Conservation (phyloP, 345 rosid genomes). For the Murraya paniculata region DNA sequence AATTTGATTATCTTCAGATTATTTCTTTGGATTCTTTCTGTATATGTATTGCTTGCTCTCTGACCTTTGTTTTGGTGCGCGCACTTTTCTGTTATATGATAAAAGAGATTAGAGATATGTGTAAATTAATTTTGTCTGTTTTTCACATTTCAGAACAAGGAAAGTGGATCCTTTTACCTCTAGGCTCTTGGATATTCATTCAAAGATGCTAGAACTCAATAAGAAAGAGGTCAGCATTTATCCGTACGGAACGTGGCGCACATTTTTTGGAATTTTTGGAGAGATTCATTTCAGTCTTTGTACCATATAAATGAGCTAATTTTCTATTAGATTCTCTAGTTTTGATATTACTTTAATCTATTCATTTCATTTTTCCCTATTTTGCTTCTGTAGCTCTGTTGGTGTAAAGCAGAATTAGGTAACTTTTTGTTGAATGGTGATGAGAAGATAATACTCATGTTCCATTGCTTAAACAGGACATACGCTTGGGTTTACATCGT, state of each 20-base stretch:
- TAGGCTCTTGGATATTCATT: conserved; percentile 89
- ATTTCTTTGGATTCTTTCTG: background rate
- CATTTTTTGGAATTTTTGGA: background rate
- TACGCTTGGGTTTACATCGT: conserved; percentile 90
- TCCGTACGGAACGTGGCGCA: background rate
- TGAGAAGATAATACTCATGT: conserved; percentile 15
- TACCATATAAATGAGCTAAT: background rate
- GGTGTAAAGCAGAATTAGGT: conserved; percentile 2
- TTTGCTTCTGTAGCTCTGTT: background rate
- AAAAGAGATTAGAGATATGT: background rate
- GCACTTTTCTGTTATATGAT: background rate
- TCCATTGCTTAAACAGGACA: conserved; percentile 50
- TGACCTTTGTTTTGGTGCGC: background rate
- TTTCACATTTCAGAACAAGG: conserved; percentile 58
- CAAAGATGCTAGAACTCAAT: conserved; percentile 77
- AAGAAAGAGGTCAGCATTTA: conserved; percentile 67
- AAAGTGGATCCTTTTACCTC: conserved; percentile 88
- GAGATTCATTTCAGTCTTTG: conserved; percentile 4
- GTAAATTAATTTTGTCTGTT: conserved; percentile 10
- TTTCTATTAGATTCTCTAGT: background rate
- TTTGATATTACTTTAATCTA: background rate
- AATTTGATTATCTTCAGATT: background rate
- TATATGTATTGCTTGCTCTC: background rate
- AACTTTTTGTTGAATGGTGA: background rate
- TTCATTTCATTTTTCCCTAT: background rate